phyloP scores from a whole-genome alignment of 2,329 filamentous ascomycete genomes.

The Apiospora sp. region DNA sequence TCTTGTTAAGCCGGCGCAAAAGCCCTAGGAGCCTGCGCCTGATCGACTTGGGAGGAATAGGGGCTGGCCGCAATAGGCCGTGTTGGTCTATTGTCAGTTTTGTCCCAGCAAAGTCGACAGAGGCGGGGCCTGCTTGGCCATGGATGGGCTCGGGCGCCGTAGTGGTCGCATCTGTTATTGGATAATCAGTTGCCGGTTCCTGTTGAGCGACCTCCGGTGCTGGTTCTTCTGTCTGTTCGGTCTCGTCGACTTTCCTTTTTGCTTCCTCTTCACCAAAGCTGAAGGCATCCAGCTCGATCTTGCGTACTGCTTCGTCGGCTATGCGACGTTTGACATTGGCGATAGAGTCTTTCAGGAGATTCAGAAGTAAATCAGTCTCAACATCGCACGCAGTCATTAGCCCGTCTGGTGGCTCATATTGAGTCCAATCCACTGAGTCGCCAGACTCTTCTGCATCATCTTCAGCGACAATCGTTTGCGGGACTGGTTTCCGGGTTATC shows the following conservation, averaged over 20 bases:
- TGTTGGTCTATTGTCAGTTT: constrained; percentile 23
- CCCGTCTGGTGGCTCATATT: constrained; percentile 54
- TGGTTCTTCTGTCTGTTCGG: constrained; percentile 10
- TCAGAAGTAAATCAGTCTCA: constrained; percentile 49
- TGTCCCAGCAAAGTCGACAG: constrained; percentile 23
- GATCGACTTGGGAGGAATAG: constrained; percentile 38
- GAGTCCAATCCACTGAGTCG: background rate
- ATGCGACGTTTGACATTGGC: constrained; percentile 52
- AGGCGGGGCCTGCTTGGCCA: background rate
- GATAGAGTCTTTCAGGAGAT: constrained; percentile 54
- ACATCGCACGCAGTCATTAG: constrained; percentile 49
- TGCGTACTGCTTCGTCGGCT: constrained; percentile 41
- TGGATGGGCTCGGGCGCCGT: background rate
- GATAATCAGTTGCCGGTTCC: background rate
- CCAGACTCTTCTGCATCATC: background rate
- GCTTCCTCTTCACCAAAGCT: constrained; percentile 37
- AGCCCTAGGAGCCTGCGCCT: constrained; percentile 47
- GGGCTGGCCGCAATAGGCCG: constrained; percentile 29
- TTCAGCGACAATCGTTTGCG: background rate
- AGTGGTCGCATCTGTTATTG: background rate
- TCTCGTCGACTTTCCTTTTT: constrained; percentile 26
- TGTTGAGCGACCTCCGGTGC: background rate
- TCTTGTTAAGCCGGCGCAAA: constrained; percentile 44
- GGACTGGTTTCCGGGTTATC: background rate
- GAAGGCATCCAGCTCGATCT: constrained; percentile 38